phyloP scores from a whole-genome alignment of 2,329 filamentous ascomycete species.

The Cladosporium sp. region DNA sequence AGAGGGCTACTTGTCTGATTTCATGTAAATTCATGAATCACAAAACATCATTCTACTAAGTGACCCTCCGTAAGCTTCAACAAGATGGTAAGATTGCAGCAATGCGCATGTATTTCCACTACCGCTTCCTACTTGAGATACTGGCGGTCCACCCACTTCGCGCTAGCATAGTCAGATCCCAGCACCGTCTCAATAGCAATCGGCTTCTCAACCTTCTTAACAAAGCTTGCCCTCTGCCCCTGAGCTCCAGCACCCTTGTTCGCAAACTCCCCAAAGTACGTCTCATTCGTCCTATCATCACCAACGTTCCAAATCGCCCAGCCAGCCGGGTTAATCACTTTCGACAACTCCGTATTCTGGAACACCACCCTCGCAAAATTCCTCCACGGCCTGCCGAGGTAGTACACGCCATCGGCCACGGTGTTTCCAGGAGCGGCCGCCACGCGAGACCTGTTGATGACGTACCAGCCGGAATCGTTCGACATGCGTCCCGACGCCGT shows the following conservation, averaged over 20 bases:
- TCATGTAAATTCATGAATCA: constrained; percentile 60
- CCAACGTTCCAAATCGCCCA: constrained; percentile 59
- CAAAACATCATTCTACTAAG: neutral
- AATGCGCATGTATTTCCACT: neutral
- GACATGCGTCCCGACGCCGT: constrained; percentile 47
- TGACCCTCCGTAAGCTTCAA: neutral
- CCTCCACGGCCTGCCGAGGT: constrained; percentile 57
- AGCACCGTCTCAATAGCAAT: constrained; percentile 50
- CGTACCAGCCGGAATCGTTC: constrained; percentile 50
- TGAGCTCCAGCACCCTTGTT: constrained; percentile 59
- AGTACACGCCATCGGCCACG: constrained; percentile 46
- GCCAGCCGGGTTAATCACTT: constrained; percentile 61
- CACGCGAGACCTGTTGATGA: constrained; percentile 58
- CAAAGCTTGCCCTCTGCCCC: constrained; percentile 56
- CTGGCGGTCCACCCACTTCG: constrained; percentile 46
- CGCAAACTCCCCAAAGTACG: constrained; percentile 60
- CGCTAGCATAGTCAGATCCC: constrained; percentile 44
- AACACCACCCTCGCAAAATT: constrained; percentile 55
- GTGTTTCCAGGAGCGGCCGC: constrained; percentile 44
- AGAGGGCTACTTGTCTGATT: constrained; percentile 82
- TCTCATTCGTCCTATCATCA: constrained; percentile 53
- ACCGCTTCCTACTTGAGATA: constrained; percentile 36
- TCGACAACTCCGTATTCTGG: constrained; percentile 54
- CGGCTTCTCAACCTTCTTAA: constrained; percentile 44
- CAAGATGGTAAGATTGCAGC: neutral